Percentiles rank a stretch among this genome's conserved stretches.
Evolutionary conservation across 1,284 basidiomycete species (phyloP).

Genomic region (Puccinia triticina): DNA sequence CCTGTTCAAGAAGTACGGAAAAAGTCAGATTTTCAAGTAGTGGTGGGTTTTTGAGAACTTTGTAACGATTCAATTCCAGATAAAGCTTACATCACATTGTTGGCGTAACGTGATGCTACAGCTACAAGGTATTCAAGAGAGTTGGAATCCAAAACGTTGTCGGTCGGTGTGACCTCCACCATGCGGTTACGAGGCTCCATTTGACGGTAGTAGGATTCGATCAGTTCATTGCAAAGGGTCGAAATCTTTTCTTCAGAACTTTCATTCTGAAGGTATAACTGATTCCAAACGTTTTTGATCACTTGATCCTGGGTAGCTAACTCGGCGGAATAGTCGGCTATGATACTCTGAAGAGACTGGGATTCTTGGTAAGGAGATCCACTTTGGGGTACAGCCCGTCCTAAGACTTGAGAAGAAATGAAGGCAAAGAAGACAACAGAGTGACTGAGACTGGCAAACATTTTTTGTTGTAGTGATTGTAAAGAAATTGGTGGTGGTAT

Average conservation of each 20-base stretch:
- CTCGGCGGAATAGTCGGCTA: background rate
- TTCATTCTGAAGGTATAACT: background rate
- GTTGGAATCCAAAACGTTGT: constrained; percentile 7
- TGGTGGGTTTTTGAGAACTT: background rate
- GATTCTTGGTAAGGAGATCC: background rate
- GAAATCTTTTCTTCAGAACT: background rate
- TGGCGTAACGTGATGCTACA: constrained; percentile 20
- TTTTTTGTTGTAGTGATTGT: no score
- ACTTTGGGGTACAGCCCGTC: constrained; percentile 1
- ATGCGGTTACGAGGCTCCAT: constrained; percentile 32
- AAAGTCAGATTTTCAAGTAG: background rate
- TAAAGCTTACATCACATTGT: constrained; percentile 24
- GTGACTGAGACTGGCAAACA: background rate
- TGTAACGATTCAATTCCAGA: background rate
- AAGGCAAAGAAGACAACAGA: background rate
- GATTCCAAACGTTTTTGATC: constrained; percentile 5
- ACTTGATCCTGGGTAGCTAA: background rate
- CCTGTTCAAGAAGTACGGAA: background rate
- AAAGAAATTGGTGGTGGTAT: no score
- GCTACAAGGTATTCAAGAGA: constrained; percentile 29
- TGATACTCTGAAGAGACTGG: background rate
- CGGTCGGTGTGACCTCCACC: constrained; percentile 17
- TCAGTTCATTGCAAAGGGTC: background rate
- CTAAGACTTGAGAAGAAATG: constrained; percentile 13
- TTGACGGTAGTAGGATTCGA: constrained; percentile 26